These are phyloP conservation scores for Carex arenaria DNA, from an alignment of 202 grass and related monocot genomes.

Conservation along the genomic window DNA sequence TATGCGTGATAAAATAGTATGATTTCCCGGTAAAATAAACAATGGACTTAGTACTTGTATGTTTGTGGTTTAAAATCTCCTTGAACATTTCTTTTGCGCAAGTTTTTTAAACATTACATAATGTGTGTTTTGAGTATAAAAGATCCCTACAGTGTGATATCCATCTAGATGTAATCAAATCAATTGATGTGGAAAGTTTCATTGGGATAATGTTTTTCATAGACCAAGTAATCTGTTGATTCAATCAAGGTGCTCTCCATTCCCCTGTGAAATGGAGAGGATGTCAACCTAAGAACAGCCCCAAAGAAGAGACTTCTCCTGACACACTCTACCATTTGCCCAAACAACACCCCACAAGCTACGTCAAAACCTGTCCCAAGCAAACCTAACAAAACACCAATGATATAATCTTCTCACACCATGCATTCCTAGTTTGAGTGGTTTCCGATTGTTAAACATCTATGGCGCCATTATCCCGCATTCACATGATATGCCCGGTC, in stretches of 20 bases:
- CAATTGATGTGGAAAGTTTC: neutral
- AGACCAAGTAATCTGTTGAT: neutral
- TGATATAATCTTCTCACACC: neutral
- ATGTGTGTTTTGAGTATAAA: neutral
- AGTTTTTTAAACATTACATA: neutral
- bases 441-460: neutral
- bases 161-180: neutral
- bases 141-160: too few species aligned
- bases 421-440: neutral
- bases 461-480: neutral
- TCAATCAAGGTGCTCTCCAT: neutral
- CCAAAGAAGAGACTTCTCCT: neutral
- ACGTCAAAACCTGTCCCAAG: constrained; percentile 2
- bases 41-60: neutral
- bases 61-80: neutral
- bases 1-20: neutral
- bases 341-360: constrained; percentile 7
- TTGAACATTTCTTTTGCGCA: neutral
- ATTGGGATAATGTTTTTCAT: neutral
- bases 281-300: neutral
- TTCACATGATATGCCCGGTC: constrained; percentile 19
- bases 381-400: neutral
- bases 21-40: neutral
- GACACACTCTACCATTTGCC: neutral
- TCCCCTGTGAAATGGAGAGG: neutral